These are phyloP conservation scores for Beauveria australis DNA, from an alignment of 2,329 filamentous ascomycete genomes.

Conservation along the genomic window DNA sequence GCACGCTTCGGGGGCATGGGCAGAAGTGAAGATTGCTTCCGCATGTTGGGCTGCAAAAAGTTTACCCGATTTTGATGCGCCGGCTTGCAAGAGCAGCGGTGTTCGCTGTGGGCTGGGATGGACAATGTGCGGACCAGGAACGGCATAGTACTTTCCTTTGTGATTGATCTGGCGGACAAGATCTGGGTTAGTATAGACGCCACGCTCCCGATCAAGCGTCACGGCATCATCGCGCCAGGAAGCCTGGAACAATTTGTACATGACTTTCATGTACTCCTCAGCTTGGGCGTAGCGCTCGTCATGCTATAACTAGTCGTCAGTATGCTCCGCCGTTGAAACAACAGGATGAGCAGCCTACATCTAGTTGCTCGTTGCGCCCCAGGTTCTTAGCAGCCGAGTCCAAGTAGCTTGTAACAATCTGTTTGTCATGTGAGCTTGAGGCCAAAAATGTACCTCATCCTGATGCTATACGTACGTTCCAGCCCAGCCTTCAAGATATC, in stretches of 20 bases:
- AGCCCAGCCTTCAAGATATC: conserved; percentile 28
- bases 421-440: not conserved
- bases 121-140: conserved; percentile 52
- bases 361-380: conserved; percentile 45
- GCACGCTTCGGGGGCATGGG: conserved; percentile 46
- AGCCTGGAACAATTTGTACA: conserved; percentile 49
- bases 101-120: conserved; percentile 56
- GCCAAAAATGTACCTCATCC: no score
- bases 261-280: conserved; percentile 51
- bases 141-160: conserved; percentile 48
- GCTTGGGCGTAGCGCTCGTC: conserved; percentile 48
- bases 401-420: conserved; percentile 59
- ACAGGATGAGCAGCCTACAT: not conserved
- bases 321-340: not conserved
- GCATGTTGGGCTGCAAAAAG: conserved; percentile 55
- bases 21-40: conserved; percentile 55
- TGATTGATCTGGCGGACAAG: conserved; percentile 56
- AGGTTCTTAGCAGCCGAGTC: conserved; percentile 59
- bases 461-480: conserved; percentile 19
- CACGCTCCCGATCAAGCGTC: conserved; percentile 41
- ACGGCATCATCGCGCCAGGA: conserved; percentile 57
- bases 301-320: conserved; percentile 13
- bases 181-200: conserved; percentile 35
- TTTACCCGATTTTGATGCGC: conserved; percentile 52
- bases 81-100: conserved; percentile 56